phyloP scores from a whole-genome alignment of 257 asterid genomes.

The Jasminum sambac region DNA sequence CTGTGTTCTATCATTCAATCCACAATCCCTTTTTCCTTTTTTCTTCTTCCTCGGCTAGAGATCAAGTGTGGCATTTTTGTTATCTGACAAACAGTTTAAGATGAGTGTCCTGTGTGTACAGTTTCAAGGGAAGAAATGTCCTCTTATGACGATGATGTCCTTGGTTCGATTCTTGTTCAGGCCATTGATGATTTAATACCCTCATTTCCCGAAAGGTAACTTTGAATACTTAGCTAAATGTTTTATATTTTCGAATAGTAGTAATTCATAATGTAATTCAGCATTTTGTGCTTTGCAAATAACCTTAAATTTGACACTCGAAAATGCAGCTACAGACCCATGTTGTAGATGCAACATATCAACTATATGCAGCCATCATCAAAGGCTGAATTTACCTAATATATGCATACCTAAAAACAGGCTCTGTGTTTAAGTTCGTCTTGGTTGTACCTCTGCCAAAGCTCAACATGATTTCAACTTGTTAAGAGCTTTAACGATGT shows the following conservation, averaged over 20 bases:
- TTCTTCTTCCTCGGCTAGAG: not conserved
- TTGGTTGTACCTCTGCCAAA: too few relatives aligned
- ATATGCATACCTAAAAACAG: not conserved
- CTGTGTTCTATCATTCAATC: not conserved
- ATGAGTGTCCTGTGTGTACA: conserved; percentile 7
- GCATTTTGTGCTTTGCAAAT: not conserved
- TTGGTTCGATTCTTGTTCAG: conserved; percentile 17
- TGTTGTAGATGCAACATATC: not conserved
- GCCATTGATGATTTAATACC: conserved; percentile 27
- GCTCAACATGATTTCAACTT: not conserved
- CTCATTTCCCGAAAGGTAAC: conserved; percentile 30
- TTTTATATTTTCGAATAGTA: not conserved
- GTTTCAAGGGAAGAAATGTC: conserved; percentile 2
- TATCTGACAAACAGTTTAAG: not conserved
- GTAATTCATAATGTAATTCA: conserved; percentile 1
- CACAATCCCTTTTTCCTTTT: not conserved
- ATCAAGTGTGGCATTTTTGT: not conserved
- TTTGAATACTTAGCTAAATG: not conserved
- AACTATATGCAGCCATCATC: not conserved
- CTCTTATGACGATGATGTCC: conserved; percentile 14
- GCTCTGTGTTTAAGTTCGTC: too few relatives aligned
- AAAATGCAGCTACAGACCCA: not conserved
- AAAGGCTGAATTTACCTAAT: not conserved
- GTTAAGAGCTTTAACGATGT: not conserved
- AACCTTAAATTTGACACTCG: not conserved